These are phyloP conservation scores for Globisporangium nunn DNA, from an alignment of 352 stramenopile genomes.

Conservation along the genomic window DNA sequence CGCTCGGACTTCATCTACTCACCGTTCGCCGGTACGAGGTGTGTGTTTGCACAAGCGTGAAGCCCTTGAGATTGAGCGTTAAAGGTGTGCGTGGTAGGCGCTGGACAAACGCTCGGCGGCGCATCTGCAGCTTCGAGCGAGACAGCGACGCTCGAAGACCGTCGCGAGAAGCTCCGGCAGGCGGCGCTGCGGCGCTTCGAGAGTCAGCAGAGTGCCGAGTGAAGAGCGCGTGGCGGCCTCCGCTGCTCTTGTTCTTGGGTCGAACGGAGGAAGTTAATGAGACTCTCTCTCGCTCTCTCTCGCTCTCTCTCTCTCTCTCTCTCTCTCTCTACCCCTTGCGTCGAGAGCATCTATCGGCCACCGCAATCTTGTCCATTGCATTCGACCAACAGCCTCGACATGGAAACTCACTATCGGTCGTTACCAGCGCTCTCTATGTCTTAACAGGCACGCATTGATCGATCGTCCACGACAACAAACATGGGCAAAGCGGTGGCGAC, in stretches of 20 bases:
- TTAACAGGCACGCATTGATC: no score
- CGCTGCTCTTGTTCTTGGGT: no score
- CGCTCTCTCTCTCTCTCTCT: no score
- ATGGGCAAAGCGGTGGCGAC: constrained; percentile 26
- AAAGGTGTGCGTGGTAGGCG: constrained; percentile 19
- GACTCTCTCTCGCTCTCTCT: no score
- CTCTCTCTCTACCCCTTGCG: not conserved
- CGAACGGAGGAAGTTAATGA: no score
- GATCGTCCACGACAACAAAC: not conserved
- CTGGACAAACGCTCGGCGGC: constrained; percentile 30
- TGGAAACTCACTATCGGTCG: no score
- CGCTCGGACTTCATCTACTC: constrained; percentile 41
- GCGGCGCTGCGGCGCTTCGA: constrained; percentile 53
- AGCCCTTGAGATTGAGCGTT: not conserved
- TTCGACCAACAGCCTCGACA: no score
- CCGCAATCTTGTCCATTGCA: not conserved
- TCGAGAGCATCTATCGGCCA: no score
- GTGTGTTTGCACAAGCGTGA: not conserved
- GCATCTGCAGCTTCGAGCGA: constrained; percentile 4
- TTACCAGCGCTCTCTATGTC: no score
- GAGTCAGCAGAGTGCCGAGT: constrained; percentile 8
- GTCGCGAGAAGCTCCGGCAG: constrained; percentile 58
- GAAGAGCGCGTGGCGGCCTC: not conserved
- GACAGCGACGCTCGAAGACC: constrained; percentile 31
- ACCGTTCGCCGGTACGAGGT: constrained; percentile 48